Conservation (phyloP, 1,284 basidiomycete genomes). For the Microbotryum violaceum region DNA sequence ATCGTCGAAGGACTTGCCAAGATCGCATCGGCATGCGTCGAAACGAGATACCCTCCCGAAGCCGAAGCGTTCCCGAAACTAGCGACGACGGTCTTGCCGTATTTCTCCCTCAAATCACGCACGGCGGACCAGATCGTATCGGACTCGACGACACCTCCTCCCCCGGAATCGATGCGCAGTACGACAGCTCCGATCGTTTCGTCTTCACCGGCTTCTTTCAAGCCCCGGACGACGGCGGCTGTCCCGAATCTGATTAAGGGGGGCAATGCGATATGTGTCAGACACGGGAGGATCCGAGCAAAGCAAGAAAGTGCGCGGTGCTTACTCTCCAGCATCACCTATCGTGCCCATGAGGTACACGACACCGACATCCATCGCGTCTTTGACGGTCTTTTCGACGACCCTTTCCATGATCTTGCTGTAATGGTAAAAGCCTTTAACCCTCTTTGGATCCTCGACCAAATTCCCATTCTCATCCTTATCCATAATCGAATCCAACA, state of each 20-base stretch:
- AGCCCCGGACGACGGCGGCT: slow-evolving; percentile 40
- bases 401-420: slow-evolving; percentile 34
- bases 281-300: too few relatives aligned
- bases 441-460: slow-evolving; percentile 2
- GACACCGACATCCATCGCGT: slow-evolving; percentile 41
- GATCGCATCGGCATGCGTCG: slow-evolving; percentile 38
- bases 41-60: slow-evolving; percentile 42
- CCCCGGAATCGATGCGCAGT: slow-evolving; percentile 44
- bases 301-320: neutral
- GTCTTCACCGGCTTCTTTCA: slow-evolving; percentile 43
- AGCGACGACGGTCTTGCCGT: slow-evolving; percentile 43
- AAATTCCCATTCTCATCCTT: slow-evolving; percentile 31
- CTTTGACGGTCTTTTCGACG: slow-evolving; percentile 31
- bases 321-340: slow-evolving; percentile 31
- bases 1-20: slow-evolving; percentile 42
- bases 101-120: slow-evolving; percentile 37
- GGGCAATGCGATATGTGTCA: neutral
- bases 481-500: slow-evolving; percentile 34
- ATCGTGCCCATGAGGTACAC: slow-evolving; percentile 44
- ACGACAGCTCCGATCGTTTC: slow-evolving; percentile 42
- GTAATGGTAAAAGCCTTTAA: slow-evolving; percentile 37
- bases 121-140: slow-evolving; percentile 45
- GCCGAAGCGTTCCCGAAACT: slow-evolving; percentile 44
- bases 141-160: slow-evolving; percentile 43
- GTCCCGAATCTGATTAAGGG: slow-evolving; percentile 32